phyloP scores from a whole-genome alignment of 208 protist species.

The Wallacemonas rigidus region DNA sequence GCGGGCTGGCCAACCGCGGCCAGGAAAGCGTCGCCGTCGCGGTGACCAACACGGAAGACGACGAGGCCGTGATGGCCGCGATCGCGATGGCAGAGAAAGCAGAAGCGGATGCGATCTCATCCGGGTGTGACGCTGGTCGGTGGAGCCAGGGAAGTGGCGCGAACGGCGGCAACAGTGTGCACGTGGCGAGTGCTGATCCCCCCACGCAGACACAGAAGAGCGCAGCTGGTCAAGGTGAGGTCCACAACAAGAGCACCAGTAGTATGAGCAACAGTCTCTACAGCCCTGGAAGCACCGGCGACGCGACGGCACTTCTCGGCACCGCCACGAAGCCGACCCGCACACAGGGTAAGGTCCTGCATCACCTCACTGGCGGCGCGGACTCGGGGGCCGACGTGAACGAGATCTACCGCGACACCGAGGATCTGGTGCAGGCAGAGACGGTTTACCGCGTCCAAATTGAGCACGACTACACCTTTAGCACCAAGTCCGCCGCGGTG shows the following conservation, averaged over 20 bases:
- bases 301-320: background rate
- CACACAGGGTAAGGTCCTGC: background rate
- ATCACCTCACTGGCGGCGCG: background rate
- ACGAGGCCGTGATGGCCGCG: conserved; percentile 10
- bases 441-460: conserved; percentile 78
- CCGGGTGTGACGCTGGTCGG: background rate
- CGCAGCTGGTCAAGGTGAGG: too few species aligned
- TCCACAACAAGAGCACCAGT: background rate
- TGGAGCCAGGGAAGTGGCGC: background rate
- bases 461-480: conserved; percentile 80
- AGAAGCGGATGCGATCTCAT: conserved; percentile 11
- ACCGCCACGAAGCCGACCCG: background rate
- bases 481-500: conserved; percentile 32
- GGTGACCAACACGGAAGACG: conserved; percentile 4
- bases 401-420: conserved; percentile 14
- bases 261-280: background rate
- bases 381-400: conserved; percentile 11
- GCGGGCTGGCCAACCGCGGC: background rate
- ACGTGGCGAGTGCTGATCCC: too few species aligned
- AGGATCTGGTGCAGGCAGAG: conserved; percentile 65
- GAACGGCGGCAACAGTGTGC: too few species aligned
- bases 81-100: conserved; percentile 14
- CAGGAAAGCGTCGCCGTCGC: background rate
- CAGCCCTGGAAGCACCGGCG: too few species aligned
- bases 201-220: too few species aligned